Evolutionary conservation across 139 green algal species (phyloP), one percentile per base, ranked within the genome.

Genomic region (Chlamydomonas sphaeroides): DNA sequence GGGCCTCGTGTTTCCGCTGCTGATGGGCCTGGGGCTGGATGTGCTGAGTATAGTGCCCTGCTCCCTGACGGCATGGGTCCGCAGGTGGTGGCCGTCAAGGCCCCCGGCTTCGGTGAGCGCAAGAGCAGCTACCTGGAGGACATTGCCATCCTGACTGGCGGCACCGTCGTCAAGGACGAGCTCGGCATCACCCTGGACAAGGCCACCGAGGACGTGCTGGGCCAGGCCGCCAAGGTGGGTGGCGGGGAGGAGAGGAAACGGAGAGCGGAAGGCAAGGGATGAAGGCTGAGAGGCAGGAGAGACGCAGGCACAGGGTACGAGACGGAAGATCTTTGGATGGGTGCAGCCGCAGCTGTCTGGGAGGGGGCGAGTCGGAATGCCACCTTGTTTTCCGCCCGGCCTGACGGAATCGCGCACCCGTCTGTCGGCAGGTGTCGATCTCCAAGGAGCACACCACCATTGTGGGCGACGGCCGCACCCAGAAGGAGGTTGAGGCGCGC

Each of bases 121-220:
- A 98, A 99, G 92, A 96, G 89, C 66, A 94, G 91, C 83, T 99
- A 99, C 93, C 93, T 99, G 79, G 97, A 99, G 89, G 97, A 99
- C 92, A 99, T 99, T 89, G 96, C 97, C 88, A 98, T 99, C 89
- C 89, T 99, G 38, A 99, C 97, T 0, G 97, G 96, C 78, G 95
- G 80, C 35, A 84, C 68, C 30, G 89, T 99, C n/a, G 91, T 99
- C 49, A 96, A 98, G 88, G 97, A 99, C n/a, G 97, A 99, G 92
- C 90, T 99, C 59, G 97, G 97, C 80, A 88, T 99, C 36, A 92
- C 72, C 59, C 90, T 99, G 67, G 97, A 99, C 88, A 98, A 98
- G 92, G 97, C 91, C 0, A 88, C 86, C 11, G 91, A 95, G 86
- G 92, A 96, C 73, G 95, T 99, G 71, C 92, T 62, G 56, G 56